Conservation (phyloP, 2,329 filamentous ascomycete genomes). For the Zymoseptoria pseudotritici region DNA sequence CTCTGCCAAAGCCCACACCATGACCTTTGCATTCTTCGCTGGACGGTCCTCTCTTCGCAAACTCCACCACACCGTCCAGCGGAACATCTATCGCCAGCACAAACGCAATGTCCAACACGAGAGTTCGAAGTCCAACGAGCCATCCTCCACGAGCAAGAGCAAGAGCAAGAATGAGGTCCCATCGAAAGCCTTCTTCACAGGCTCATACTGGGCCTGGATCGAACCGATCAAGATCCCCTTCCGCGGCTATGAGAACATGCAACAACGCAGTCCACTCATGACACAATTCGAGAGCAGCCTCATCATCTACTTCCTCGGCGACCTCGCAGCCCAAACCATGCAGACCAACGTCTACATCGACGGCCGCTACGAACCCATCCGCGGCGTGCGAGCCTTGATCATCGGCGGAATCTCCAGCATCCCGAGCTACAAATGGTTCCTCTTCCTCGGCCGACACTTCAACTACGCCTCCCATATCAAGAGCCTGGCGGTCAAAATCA, state of each 20-base stretch:
- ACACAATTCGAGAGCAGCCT: constrained; percentile 72
- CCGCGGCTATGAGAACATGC: constrained; percentile 59
- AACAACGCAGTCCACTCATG: constrained; percentile 64
- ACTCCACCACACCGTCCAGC: constrained; percentile 28
- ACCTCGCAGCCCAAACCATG: constrained; percentile 69
- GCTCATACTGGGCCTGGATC: constrained; percentile 40
- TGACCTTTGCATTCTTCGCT: constrained; percentile 23
- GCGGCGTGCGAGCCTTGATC: constrained; percentile 63
- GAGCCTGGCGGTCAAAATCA: constrained; percentile 68
- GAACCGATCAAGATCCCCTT: constrained; percentile 41
- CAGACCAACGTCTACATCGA: constrained; percentile 19
- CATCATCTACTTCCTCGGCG: constrained; percentile 70
- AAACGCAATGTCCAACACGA: constrained; percentile 14
- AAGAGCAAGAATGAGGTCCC: not conserved
- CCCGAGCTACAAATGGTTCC: constrained; percentile 75
- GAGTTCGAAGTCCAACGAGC: constrained; percentile 13
- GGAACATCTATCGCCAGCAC: constrained; percentile 25
- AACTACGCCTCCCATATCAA: constrained; percentile 69
- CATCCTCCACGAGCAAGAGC: constrained; percentile 1
- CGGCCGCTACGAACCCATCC: constrained; percentile 55
- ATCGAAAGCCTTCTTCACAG: constrained; percentile 31
- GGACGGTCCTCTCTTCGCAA: constrained; percentile 23
- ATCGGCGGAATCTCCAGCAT: constrained; percentile 70
- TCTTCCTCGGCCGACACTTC: constrained; percentile 73
- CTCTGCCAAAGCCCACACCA: constrained; percentile 10